These are phyloP conservation scores for Scleroderma bovista DNA, from an alignment of 768 basidiomycete species.

Conservation along the genomic window DNA sequence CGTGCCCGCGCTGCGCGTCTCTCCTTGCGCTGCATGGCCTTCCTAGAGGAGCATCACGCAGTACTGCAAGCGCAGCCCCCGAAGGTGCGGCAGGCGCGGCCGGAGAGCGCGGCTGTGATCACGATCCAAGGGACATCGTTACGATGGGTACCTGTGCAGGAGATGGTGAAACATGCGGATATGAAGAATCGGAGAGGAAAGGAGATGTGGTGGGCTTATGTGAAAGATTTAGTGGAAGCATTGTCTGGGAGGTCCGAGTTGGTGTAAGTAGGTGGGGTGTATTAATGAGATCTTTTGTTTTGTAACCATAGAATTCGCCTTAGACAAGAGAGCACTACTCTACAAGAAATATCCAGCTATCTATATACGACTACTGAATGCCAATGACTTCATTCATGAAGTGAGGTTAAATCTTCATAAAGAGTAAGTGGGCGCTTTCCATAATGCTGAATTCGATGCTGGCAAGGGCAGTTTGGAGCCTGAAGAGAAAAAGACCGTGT, in stretches of 20 bases:
- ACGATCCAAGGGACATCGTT: conserved; percentile 82
- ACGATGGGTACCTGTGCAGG: conserved; percentile 77
- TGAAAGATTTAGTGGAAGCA: conserved; percentile 67
- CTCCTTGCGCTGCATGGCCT: conserved; percentile 88
- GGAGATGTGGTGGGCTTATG: conserved; percentile 68
- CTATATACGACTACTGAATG: too few species aligned
- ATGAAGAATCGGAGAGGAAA: conserved; percentile 85
- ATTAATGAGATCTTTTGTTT: too few species aligned
- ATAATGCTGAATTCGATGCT: too few species aligned
- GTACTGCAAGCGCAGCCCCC: conserved; percentile 44
- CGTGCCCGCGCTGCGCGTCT: conserved; percentile 87
- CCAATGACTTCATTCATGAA: too few species aligned
- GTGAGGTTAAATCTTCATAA: too few species aligned
- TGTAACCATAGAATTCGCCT: too few species aligned
- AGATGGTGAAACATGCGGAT: conserved; percentile 84
- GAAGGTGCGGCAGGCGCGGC: conserved; percentile 49
- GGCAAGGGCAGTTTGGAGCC: too few species aligned
- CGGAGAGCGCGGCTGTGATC: conserved; percentile 80
- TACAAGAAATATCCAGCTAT: too few species aligned
- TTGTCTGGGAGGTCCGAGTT: conserved; percentile 64
- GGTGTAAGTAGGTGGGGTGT: conserved; percentile 24
- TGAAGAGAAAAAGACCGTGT: too few species aligned
- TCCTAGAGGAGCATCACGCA: conserved; percentile 80
- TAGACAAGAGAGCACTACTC: too few species aligned
- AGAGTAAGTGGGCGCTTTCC: too few species aligned